A percentile compares a stretch with the other conserved stretches of the same genome.
phyloP scores from a whole-genome alignment of 345 rosid species.

The Eucalyptus erythrocorys region DNA sequence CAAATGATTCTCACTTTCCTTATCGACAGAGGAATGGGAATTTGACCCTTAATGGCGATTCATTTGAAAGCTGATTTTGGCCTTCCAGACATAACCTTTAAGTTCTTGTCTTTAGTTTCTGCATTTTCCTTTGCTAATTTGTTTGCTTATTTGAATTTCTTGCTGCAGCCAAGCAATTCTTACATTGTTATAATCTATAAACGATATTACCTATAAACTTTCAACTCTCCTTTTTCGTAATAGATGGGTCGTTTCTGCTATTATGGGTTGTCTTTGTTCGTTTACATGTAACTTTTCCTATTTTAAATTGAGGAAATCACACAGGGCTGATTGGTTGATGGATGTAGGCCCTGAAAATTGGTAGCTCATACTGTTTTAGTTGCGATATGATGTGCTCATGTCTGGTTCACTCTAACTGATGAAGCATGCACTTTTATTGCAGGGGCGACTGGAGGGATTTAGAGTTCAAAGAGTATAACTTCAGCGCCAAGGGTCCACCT shows the following conservation, averaged over 20 bases:
- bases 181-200: neutral
- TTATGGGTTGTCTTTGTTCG: neutral
- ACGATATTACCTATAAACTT: neutral
- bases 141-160: neutral
- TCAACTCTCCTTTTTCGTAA: neutral
- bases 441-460: constrained; percentile 86
- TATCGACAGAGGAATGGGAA: neutral
- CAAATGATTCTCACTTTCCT: neutral
- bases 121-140: neutral
- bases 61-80: neutral
- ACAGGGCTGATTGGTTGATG: neutral
- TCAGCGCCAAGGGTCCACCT: constrained; percentile 82
- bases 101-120: neutral
- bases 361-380: neutral
- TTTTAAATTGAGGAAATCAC: neutral
- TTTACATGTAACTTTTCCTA: neutral
- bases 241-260: neutral
- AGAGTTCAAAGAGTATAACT: constrained; percentile 89
- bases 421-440: neutral
- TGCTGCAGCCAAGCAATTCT: neutral
- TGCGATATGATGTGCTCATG: neutral
- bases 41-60: neutral
- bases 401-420: neutral
- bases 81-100: neutral
- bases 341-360: neutral